Evolutionary conservation across 192 early-diverging fungal species (phyloP), one percentile per base, ranked within the genome.

Genomic region (Backusella australiensis): DNA sequence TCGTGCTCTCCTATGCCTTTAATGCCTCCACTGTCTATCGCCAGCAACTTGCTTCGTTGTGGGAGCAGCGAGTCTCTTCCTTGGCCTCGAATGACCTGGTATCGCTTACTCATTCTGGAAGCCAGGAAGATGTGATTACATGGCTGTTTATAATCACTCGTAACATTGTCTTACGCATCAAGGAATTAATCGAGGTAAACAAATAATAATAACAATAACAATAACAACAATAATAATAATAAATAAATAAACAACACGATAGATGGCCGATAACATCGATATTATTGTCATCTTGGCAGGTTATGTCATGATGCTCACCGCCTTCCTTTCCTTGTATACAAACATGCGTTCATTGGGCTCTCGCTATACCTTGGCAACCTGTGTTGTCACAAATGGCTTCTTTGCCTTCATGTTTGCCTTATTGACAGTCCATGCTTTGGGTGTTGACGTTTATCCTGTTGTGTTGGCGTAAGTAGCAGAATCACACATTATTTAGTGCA

Each of bases 271-370:
- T 29, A 89, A 86, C 4, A 85, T 93, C 68, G 95, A 97, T 75
- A 90, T 95, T 35, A 81, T 94, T 46, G 89, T 97, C 29, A 89
- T 95, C 68, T 83, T 90, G 36, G 86, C 90, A 34, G 92, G 93
- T 75, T 93, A 95, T 83, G 78, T 94, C 8, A 89, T 97, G 82
- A 95, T 96, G 84, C 85, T 91, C 68, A 86, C 89, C 67, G 95
- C 95, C 1, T 93, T 96, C 76, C 84, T 91, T 42, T 88, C 91
- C 71, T 85, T 96, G 7, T 95, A 95, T 68, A 79, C 88, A 26
- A 96, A 94, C 77, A 95, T 97, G 94, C 87, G 94, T 56, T 88
- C 88, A 38, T 86, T 96, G 69, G 95, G 95, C 44, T 96, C 95
- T 34, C 87, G 90, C 69, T 91, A 92, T 72, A 91, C 93, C 2